A percentile compares a stretch with the other conserved stretches of the same genome.
These are phyloP conservation scores for Croton laevigatus DNA, from an alignment of 441 rosid species.

Conservation along the genomic window DNA sequence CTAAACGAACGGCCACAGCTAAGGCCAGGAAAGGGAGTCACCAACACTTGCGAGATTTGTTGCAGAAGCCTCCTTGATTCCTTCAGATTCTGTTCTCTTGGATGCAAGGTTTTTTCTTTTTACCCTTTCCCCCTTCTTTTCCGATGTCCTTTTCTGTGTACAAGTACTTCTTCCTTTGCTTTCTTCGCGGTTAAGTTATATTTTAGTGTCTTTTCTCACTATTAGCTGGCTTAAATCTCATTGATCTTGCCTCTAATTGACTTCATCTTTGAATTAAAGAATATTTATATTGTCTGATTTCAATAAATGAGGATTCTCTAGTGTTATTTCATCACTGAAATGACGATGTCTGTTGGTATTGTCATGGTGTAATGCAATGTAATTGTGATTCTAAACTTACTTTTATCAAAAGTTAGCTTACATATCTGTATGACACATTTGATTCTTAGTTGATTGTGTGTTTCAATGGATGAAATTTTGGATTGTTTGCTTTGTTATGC, in stretches of 20 bases:
- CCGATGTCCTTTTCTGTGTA: background rate
- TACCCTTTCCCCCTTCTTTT: background rate
- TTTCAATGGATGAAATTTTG: background rate
- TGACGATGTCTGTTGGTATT: too few species aligned
- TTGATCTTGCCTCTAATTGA: constrained; percentile 5
- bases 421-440: background rate
- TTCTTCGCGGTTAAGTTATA: background rate
- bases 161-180: background rate
- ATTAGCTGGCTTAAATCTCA: background rate
- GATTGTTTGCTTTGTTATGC: background rate
- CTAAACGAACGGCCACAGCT: constrained; percentile 83
- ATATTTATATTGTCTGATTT: background rate
- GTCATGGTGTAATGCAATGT: too few species aligned
- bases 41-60: constrained; percentile 79
- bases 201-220: background rate
- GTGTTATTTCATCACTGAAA: background rate
- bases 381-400: too few species aligned
- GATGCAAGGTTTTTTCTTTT: constrained; percentile 60
- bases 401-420: too few species aligned
- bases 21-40: constrained; percentile 86
- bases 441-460: constrained; percentile 1
- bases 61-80: constrained; percentile 81
- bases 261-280: background rate
- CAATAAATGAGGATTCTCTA: background rate
- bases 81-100: constrained; percentile 86